Conservation (phyloP, 1,284 basidiomycete species). For the Chiua sp. region DNA sequence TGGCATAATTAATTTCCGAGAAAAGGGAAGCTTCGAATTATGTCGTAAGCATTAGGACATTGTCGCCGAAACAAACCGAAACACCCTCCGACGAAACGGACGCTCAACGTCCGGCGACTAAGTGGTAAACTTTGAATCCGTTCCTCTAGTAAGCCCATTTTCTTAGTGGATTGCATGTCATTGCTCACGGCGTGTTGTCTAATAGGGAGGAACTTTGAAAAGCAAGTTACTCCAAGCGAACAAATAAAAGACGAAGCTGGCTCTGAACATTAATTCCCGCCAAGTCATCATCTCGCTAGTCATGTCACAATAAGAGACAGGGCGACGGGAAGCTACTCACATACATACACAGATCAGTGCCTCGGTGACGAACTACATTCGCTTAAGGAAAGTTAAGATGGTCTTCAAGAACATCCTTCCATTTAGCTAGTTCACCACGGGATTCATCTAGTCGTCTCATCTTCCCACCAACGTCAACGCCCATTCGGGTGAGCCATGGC, state of each 20-base stretch:
- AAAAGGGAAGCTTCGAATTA: neutral
- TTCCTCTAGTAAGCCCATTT: too few species aligned
- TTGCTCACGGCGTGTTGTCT: too few species aligned
- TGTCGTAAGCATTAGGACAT: neutral
- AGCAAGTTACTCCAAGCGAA: too few species aligned
- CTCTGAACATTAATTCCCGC: too few species aligned
- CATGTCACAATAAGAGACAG: neutral
- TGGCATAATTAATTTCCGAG: neutral
- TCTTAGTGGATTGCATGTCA: too few species aligned
- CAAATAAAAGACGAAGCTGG: too few species aligned
- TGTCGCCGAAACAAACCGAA: neutral
- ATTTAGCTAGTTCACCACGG: constrained; percentile 35
- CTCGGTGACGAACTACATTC: constrained; percentile 9
- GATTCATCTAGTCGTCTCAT: constrained; percentile 54
- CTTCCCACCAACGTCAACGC: constrained; percentile 36
- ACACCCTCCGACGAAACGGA: too few species aligned
- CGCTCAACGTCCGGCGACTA: too few species aligned
- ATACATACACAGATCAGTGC: neutral
- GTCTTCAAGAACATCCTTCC: constrained; percentile 28
- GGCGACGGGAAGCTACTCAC: neutral
- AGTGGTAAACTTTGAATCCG: too few species aligned
- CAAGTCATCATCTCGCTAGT: neutral
- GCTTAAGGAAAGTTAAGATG: neutral
- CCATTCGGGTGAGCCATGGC: constrained; percentile 34
- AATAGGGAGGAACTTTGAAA: too few species aligned